A percentile compares a stretch with the other conserved stretches of the same genome.
phyloP scores from a whole-genome alignment of 2,329 filamentous ascomycete genomes.

The Colletotrichum echinochloae region DNA sequence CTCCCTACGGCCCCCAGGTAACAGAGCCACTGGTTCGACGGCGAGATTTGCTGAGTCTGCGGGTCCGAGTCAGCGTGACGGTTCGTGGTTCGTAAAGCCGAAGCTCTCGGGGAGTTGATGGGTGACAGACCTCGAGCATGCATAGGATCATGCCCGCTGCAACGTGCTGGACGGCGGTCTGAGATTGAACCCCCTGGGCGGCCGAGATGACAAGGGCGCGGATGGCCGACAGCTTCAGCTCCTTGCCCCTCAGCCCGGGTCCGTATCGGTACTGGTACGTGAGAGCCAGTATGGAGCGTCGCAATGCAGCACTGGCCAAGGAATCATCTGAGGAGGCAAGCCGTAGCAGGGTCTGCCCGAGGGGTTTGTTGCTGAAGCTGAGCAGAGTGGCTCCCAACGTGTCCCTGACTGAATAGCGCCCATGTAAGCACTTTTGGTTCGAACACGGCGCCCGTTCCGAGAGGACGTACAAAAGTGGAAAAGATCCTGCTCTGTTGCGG shows the following conservation, averaged over 20 bases:
- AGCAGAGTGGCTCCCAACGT: background rate
- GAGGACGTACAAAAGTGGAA: no score
- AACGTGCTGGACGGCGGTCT: slow-evolving; percentile 46
- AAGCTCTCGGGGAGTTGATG: no score
- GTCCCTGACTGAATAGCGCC: background rate
- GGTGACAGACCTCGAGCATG: slow-evolving; percentile 45
- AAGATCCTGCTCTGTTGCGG: no score
- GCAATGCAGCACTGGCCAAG: slow-evolving; percentile 41
- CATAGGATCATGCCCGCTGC: slow-evolving; percentile 48
- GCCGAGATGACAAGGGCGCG: slow-evolving; percentile 42
- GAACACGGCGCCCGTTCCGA: no score
- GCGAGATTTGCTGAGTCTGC: slow-evolving; percentile 44
- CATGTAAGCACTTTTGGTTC: background rate
- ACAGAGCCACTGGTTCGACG: slow-evolving; percentile 24
- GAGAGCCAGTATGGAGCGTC: slow-evolving; percentile 45
- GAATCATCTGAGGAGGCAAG: slow-evolving; percentile 44
- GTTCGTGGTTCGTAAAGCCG: background rate
- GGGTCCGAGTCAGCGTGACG: background rate
- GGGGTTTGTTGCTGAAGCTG: slow-evolving; percentile 21
- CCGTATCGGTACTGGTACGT: slow-evolving; percentile 45
- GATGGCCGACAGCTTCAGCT: slow-evolving; percentile 46
- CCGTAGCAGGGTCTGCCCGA: slow-evolving; percentile 44
- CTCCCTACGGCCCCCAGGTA: no score
- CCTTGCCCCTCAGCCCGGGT: slow-evolving; percentile 42
- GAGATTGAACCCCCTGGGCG: slow-evolving; percentile 32